Conservation (phyloP, 306 rosid species). For the Citrullus mucosospermus region DNA sequence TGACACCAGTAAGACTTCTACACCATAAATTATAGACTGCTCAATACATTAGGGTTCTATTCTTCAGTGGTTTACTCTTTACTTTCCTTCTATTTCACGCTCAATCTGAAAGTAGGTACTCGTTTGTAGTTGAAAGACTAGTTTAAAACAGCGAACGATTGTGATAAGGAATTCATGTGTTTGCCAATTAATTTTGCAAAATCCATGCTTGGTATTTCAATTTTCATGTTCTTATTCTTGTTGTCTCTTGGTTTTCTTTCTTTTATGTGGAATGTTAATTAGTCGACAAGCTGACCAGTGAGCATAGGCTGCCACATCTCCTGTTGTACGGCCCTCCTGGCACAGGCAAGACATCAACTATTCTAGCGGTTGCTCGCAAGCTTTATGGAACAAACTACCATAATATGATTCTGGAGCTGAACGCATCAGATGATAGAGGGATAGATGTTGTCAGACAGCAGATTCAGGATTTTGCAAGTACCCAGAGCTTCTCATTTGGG, state of each 20-base stretch:
- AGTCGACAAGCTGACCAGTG: slow-evolving; percentile 85
- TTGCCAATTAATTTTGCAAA: not conserved
- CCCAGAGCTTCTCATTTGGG: slow-evolving; percentile 91
- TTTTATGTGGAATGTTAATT: slow-evolving; percentile 7
- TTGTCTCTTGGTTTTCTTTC: not conserved
- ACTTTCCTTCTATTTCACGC: not conserved
- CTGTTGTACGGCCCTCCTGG: slow-evolving; percentile 93
- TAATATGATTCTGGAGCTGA: slow-evolving; percentile 82
- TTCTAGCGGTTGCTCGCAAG: slow-evolving; percentile 86
- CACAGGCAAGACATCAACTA: slow-evolving; percentile 89
- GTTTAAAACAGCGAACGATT: not conserved
- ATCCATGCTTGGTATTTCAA: not conserved
- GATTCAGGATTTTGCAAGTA: slow-evolving; percentile 94
- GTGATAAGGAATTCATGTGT: not conserved
- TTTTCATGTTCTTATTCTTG: not conserved
- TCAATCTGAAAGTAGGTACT: not conserved
- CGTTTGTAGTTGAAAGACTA: not conserved
- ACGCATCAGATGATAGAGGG: slow-evolving; percentile 95
- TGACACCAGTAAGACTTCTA: slow-evolving; percentile 57
- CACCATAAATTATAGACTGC: not conserved
- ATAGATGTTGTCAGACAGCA: slow-evolving; percentile 87
- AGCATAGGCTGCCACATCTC: slow-evolving; percentile 90
- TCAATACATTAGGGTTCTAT: slow-evolving; percentile 7
- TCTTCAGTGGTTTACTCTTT: slow-evolving; percentile 4
- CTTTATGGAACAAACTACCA: slow-evolving; percentile 63